Conservation (phyloP, 768 basidiomycete genomes). For the Phlebiopsis gigantea region DNA sequence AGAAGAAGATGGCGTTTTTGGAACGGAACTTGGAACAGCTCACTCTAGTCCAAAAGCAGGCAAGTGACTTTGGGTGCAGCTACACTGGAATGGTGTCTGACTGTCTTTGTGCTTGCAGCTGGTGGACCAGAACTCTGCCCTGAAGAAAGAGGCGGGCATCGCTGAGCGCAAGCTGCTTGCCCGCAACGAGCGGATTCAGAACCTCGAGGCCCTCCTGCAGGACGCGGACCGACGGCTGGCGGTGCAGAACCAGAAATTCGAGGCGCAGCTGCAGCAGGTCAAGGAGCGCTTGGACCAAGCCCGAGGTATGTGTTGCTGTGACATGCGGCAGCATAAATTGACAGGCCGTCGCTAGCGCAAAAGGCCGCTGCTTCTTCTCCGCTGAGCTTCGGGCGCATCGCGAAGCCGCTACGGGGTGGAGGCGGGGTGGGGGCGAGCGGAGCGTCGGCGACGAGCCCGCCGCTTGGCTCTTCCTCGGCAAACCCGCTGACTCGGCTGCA, state of each 20-base stretch:
- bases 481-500: constrained; percentile 71
- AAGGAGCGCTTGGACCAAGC: constrained; percentile 91
- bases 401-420: constrained; percentile 93
- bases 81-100: constrained; percentile 13
- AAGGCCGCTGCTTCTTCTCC: constrained; percentile 66
- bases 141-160: constrained; percentile 97
- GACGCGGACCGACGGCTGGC: constrained; percentile 91
- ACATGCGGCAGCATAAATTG: background rate
- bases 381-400: constrained; percentile 89
- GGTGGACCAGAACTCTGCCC: constrained; percentile 93
- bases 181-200: constrained; percentile 96
- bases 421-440: constrained; percentile 45
- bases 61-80: constrained; percentile 26
- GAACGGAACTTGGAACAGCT: constrained; percentile 95
- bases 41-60: constrained; percentile 96
- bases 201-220: constrained; percentile 87
- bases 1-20: constrained; percentile 99
- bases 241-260: constrained; percentile 94
- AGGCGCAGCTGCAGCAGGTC: constrained; percentile 86
- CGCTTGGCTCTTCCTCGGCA: constrained; percentile 39
- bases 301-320: constrained; percentile 55
- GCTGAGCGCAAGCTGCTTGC: constrained; percentile 95
- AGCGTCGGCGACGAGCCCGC: constrained; percentile 37
- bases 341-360: constrained; percentile 51
- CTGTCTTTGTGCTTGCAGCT: constrained; percentile 51